A percentile compares a stretch with the other conserved stretches of the same genome.
Conservation (phyloP, 495 filamentous ascomycete genomes). For the Mytilinidion resinicola region DNA sequence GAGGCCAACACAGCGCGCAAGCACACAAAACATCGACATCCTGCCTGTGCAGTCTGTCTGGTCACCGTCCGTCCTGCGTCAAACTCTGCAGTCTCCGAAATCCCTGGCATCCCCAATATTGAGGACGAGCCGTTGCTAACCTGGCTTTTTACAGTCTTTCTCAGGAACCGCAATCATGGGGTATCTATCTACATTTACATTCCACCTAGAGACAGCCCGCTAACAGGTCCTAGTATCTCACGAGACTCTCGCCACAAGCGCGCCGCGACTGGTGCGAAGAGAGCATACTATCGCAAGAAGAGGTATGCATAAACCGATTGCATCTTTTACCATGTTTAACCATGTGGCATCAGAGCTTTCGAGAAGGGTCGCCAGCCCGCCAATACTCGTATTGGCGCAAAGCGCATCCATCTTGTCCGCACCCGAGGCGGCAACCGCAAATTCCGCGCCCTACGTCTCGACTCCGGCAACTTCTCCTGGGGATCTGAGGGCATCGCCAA, state of each 20-base stretch:
- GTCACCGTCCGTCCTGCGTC: too few species aligned
- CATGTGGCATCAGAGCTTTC: slow-evolving; percentile 64
- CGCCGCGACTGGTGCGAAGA: slow-evolving; percentile 93
- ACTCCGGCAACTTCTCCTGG: slow-evolving; percentile 99
- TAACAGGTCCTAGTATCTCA: slow-evolving; percentile 63
- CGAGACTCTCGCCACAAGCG: slow-evolving; percentile 99
- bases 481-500: slow-evolving; percentile 93
- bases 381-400: slow-evolving; percentile 97
- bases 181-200: slow-evolving; percentile 26
- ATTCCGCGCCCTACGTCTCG: slow-evolving; percentile 98
- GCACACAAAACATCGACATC: too few species aligned
- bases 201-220: slow-evolving; percentile 5
- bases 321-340: slow-evolving; percentile 35
- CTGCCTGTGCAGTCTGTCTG: too few species aligned
- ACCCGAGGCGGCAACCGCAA: slow-evolving; percentile 98
- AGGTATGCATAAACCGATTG: slow-evolving; percentile 54
- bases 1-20: neutral
- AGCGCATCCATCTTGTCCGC: slow-evolving; percentile 98
- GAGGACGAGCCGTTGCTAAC: slow-evolving; percentile 7
- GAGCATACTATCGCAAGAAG: slow-evolving; percentile 86
- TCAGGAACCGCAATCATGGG: slow-evolving; percentile 76
- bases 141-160: slow-evolving; percentile 41
- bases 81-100: neutral
- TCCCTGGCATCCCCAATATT: neutral
- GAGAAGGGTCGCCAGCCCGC: slow-evolving; percentile 98